Evolutionary conservation across 2,329 filamentous ascomycete species (phyloP), one percentile per base, ranked within the genome.

Genomic region (Cryphonectria japonica): DNA sequence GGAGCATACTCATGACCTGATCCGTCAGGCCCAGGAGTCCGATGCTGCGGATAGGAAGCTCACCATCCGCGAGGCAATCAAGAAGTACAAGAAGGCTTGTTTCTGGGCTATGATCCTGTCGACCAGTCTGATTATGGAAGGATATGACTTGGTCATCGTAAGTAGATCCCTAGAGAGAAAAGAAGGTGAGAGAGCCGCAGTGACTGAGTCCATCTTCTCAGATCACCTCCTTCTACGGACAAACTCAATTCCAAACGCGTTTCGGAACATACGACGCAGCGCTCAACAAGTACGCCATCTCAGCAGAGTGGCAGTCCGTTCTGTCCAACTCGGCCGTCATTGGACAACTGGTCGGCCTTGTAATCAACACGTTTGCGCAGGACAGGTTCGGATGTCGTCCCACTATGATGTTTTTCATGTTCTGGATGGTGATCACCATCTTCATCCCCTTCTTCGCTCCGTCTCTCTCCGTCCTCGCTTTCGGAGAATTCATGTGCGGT

Each of bases 231-330:
- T 80, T 82, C 73, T 82, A 78, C 66, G 80, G 76, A 34, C 79
- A 79, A 73, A 77, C 59, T 22, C 78, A 61, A 75, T 80, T 73
- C 74, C 73, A 69, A 14, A 75, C 71, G 68, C 78, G 69, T 9
- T 83, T 80, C 66, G 80, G 80, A 2, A 71, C 74, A 0, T 69
- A 68, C 8, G 66, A 73, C 43, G 32, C 70, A 14, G 68, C 64
- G 2, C 73, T 79, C 29, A 77, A 77, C 3, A 74, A 76, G 19
- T 83, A 84, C 59, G 76, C 82, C 61, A 78, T 86, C 29, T 77
- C 81, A 0, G 80, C 83, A 0, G 75, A 80, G 4, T 86, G 85
- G 85, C 84, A 86, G 72, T 81, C 83, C 0, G 84, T 80, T 0
- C 76, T 86, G 0, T 79, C 79, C 3, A 85, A 84, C 32, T 84